Evolutionary conservation across 1,284 basidiomycete species (phyloP).

Genomic region (Earliella scabrosa): DNA sequence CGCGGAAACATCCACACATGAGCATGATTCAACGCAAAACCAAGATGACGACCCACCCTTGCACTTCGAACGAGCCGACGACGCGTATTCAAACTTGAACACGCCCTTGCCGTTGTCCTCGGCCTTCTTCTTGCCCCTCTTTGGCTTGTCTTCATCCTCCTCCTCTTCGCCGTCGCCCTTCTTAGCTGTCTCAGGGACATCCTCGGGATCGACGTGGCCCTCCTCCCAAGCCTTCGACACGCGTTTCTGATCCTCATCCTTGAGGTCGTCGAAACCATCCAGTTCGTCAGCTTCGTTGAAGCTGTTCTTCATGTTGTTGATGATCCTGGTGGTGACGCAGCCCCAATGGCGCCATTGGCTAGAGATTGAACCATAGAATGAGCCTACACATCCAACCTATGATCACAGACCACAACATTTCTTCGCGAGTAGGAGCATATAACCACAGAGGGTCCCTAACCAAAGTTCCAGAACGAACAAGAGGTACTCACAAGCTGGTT

Average conservation of each 20-base stretch:
- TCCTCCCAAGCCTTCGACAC: conserved; percentile 72
- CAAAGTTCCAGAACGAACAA: no score
- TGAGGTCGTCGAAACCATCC: conserved; percentile 75
- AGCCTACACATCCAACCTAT: not conserved
- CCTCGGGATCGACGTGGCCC: conserved; percentile 78
- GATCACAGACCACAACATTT: not conserved
- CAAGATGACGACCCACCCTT: conserved; percentile 27
- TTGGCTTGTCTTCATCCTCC: conserved; percentile 49
- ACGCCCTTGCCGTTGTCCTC: conserved; percentile 25
- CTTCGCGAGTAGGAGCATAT: no score
- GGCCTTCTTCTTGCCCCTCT: conserved; percentile 32
- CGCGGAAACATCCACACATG: not conserved
- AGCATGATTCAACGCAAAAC: not conserved
- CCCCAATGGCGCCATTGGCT: conserved; percentile 86
- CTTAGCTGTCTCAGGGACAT: conserved; percentile 74
- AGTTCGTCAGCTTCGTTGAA: conserved; percentile 65
- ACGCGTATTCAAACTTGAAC: conserved; percentile 38
- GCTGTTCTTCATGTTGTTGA: conserved; percentile 73
- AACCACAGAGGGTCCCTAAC: no score
- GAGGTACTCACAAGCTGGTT: conserved; percentile 65
- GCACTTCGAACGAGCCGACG: conserved; percentile 33
- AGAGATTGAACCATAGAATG: not conserved
- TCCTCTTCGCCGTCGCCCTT: conserved; percentile 55
- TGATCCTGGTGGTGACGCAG: conserved; percentile 72
- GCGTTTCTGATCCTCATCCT: conserved; percentile 66